These are phyloP conservation scores for Sclerotinia nivalis DNA, from an alignment of 2,329 filamentous ascomycete genomes.

Conservation along the genomic window DNA sequence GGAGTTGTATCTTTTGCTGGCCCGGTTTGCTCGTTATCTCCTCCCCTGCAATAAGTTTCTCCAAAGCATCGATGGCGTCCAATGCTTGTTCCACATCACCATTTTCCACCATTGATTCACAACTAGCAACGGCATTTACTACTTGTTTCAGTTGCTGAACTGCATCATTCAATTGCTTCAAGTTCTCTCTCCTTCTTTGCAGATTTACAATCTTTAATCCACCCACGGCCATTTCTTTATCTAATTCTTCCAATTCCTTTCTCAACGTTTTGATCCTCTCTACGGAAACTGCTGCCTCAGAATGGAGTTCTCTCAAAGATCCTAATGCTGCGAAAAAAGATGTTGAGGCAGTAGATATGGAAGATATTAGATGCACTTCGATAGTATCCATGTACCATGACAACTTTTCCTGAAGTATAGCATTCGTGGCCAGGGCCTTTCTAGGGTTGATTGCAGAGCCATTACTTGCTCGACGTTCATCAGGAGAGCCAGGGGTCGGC, in stretches of 20 bases:
- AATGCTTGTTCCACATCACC: conserved; percentile 83
- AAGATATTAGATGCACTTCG: conserved; percentile 93
- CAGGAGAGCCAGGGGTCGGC: conserved; percentile 53
- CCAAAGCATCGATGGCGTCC: conserved; percentile 73
- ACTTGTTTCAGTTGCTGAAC: conserved; percentile 81
- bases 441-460: conserved; percentile 63
- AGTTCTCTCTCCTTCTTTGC: conserved; percentile 77
- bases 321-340: conserved; percentile 96
- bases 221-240: conserved; percentile 81
- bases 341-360: conserved; percentile 91
- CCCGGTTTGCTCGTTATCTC: conserved; percentile 41
- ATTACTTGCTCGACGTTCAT: conserved; percentile 58
- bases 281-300: conserved; percentile 89
- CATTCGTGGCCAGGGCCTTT: conserved; percentile 91
- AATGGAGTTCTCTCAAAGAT: conserved; percentile 85
- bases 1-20: conserved; percentile 43
- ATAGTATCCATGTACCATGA: conserved; percentile 99
- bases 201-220: conserved; percentile 86
- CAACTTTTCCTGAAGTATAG: conserved; percentile 94
- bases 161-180: conserved; percentile 78
- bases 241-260: conserved; percentile 75
- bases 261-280: conserved; percentile 79
- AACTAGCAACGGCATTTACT: conserved; percentile 70
- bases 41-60: conserved; percentile 77
- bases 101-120: conserved; percentile 78